These are phyloP conservation scores for Paraurostyla sp. DNA, from an alignment of 73 alveolate species.

Conservation along the genomic window DNA sequence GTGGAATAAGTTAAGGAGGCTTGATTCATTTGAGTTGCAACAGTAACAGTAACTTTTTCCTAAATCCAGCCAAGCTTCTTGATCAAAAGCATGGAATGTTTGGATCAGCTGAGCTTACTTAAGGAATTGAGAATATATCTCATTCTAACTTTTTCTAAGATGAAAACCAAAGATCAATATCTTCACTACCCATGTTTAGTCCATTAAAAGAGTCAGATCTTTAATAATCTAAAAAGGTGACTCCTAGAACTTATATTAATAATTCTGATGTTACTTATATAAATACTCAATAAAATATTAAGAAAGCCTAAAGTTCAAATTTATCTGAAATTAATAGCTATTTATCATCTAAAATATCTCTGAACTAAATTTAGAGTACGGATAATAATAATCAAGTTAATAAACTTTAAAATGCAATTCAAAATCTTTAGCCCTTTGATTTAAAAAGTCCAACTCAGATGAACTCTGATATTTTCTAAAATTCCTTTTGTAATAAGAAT, in stretches of 20 bases:
- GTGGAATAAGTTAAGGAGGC: not conserved
- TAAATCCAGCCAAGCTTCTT: not conserved
- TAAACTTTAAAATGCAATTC: conserved; percentile 14
- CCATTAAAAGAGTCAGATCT: conserved; percentile 50
- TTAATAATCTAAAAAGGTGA: conserved; percentile 30
- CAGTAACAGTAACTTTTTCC: conserved; percentile 40
- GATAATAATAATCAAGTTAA: not conserved
- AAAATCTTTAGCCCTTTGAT: conserved; percentile 34
- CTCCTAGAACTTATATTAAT: conserved; percentile 15
- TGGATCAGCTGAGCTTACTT: conserved; percentile 42
- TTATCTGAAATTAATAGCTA: not conserved
- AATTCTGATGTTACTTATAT: not conserved
- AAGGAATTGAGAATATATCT: conserved; percentile 31
- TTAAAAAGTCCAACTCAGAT: not conserved
- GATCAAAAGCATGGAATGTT: conserved; percentile 40
- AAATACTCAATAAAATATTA: too few relatives aligned
- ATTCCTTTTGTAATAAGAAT: too few relatives aligned
- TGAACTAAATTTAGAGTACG: too few relatives aligned
- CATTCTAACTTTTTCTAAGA: conserved; percentile 15
- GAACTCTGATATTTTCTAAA: not conserved
- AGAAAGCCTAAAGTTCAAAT: not conserved
- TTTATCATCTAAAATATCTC: too few relatives aligned
- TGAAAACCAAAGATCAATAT: conserved; percentile 27
- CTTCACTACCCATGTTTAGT: conserved; percentile 19
- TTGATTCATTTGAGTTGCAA: conserved; percentile 17